phyloP scores from a whole-genome alignment of 108 stramenopile species.

The Conticribra weissflogii region DNA sequence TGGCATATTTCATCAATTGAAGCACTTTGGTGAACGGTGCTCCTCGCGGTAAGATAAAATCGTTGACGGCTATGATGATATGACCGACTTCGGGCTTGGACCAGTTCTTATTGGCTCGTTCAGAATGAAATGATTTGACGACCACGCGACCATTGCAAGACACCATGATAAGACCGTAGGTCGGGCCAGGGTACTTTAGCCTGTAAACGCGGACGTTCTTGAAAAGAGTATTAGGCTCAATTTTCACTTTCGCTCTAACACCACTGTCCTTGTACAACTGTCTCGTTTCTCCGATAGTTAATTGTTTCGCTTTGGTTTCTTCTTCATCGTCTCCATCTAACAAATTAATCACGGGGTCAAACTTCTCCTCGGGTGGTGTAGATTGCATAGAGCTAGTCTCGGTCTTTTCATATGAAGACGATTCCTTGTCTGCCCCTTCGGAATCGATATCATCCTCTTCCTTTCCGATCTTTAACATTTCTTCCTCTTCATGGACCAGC shows the following conservation, averaged over 20 bases:
- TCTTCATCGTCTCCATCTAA: constrained; percentile 30
- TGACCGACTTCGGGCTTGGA: constrained; percentile 55
- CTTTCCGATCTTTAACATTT: constrained; percentile 55
- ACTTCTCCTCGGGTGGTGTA: constrained; percentile 9
- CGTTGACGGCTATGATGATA: constrained; percentile 64
- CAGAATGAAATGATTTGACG: constrained; percentile 18
- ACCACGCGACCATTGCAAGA: constrained; percentile 53
- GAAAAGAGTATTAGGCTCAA: constrained; percentile 16
- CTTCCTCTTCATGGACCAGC: constrained; percentile 69
- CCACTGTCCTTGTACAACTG: constrained; percentile 3
- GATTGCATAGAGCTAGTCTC: not conserved
- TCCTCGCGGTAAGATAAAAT: constrained; percentile 16
- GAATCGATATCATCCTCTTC: constrained; percentile 61
- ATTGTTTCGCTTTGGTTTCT: not conserved
- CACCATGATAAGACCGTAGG: constrained; percentile 29
- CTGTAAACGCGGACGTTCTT: constrained; percentile 12
- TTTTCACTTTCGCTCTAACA: not conserved
- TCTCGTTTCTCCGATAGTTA: constrained; percentile 23
- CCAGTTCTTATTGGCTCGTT: not conserved
- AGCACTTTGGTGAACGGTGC: constrained; percentile 21
- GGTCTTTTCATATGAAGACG: not conserved
- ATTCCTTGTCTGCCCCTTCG: constrained; percentile 34
- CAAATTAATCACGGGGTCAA: constrained; percentile 20
- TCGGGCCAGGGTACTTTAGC: constrained; percentile 17
- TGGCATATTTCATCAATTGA: constrained; percentile 12